A percentile compares a stretch with the other conserved stretches of the same genome.
These are phyloP conservation scores for Cryphonectria japonica DNA, from an alignment of 2,329 filamentous ascomycete species.

Conservation along the genomic window DNA sequence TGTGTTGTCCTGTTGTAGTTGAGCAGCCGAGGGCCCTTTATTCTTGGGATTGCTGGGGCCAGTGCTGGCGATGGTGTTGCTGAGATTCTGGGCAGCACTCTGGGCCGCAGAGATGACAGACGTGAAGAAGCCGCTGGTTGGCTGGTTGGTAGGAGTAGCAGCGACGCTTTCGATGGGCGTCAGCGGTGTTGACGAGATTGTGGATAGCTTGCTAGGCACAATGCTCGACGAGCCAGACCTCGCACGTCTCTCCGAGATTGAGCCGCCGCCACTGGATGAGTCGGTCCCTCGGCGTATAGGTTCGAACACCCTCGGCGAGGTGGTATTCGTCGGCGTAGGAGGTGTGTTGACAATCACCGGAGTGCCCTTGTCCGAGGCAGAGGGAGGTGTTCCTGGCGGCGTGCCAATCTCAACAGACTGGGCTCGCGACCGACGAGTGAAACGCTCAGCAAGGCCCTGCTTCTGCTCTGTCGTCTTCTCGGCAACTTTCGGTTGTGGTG, in stretches of 20 bases:
- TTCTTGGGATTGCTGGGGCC: conserved; percentile 50
- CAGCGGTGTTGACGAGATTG: conserved; percentile 70
- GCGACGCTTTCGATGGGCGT: conserved; percentile 73
- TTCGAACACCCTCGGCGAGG: conserved; percentile 33
- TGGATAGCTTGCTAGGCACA: conserved; percentile 86
- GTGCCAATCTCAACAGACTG: conserved; percentile 38
- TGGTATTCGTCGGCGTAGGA: conserved; percentile 62
- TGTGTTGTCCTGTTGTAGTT: conserved; percentile 33
- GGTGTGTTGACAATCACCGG: conserved; percentile 68
- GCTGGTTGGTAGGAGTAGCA: conserved; percentile 47
- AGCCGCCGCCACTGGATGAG: conserved; percentile 45
- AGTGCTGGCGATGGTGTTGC: conserved; percentile 73
- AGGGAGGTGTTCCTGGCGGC: conserved; percentile 55
- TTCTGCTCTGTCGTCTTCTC: conserved; percentile 29
- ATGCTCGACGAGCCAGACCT: conserved; percentile 59
- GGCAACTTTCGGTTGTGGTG: conserved; percentile 26
- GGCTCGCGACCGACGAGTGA: conserved; percentile 37
- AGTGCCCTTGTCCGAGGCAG: conserved; percentile 46
- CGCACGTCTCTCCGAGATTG: conserved; percentile 68
- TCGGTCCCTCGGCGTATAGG: conserved; percentile 32
- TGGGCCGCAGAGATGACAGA: conserved; percentile 92
- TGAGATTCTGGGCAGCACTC: conserved; percentile 80
- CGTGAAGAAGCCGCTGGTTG: conserved; percentile 82
- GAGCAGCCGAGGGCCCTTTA: conserved; percentile 10
- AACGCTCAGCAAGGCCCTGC: conserved; percentile 31